Base-by-base conservation (phyloP, 768 basidiomycete genomes). In the Leucosporidium yakuticum region DNA sequence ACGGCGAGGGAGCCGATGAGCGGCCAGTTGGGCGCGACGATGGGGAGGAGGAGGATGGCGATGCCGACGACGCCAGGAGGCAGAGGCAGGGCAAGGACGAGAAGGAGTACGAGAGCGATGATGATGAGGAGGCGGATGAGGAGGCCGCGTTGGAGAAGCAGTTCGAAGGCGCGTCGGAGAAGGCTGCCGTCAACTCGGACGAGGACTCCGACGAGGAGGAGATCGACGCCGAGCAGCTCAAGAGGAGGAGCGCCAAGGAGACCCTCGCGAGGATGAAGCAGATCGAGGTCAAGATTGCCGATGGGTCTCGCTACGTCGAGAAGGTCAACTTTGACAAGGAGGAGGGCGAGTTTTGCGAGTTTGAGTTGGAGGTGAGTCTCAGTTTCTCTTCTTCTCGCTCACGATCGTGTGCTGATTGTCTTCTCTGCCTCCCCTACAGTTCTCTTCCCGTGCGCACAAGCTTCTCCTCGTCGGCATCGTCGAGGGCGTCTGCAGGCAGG, bases 401-500 rank as follows among this genome's bases (percentile, higher is more conserved):
- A 44, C 50, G 23, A 27, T 60, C n/a, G 23, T n/a, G 7, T 58
- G 47, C 63, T 23, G 27, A 62, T 9, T 50, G n/a, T n/a, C n/a
- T 34, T 54, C 60, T 20, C 53, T 54, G 5, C 65, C 39, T 50
- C 25, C 4, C 19, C 54, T 59, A 60, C 69, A 98, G 92, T 94
- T 98, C 81, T 81, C 84, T 17, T 84, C 88, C 54, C 86, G 90
- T 74, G 87, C 92, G 77, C 93, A 93, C 17, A 98, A 98, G 79
- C 83, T 99, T 44, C 82, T 99, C 27, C 83, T 99, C 53, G 91
- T 98, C 58, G 95, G 93, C 57, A 86, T 99, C 69, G 84, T 98
- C 65, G 96, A 98, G 78, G 84, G 87, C 63, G 85, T 87, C 17
- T 97, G 94, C 79, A 83, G 86, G 55, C 85, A 85, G 62, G 89